Evolutionary conservation across 257 asterid genomes (phyloP).

Genomic region (Solanum lycopersicoides): DNA sequence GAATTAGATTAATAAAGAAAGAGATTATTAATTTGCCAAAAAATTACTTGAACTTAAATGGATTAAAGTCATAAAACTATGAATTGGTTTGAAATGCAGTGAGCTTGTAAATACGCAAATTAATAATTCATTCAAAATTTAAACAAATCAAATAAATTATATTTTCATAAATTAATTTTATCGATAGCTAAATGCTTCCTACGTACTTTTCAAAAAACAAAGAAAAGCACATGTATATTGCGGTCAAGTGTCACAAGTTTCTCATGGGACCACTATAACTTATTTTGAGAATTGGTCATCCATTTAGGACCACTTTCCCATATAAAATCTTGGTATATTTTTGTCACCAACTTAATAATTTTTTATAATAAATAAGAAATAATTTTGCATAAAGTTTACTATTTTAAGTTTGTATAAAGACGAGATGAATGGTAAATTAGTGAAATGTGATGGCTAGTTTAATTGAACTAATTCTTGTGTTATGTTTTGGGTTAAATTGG

Average conservation of each 20-base stretch:
- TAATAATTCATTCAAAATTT: neutral
- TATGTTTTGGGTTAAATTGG: neutral
- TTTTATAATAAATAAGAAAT: neutral
- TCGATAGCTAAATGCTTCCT: neutral
- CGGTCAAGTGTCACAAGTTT: neutral
- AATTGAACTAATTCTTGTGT: neutral
- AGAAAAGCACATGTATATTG: neutral
- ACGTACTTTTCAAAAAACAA: neutral
- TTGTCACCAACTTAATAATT: neutral
- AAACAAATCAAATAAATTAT: neutral
- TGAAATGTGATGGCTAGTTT: neutral
- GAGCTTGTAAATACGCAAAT: neutral
- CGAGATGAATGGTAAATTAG: neutral
- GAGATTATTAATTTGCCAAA: rapidly evolving
- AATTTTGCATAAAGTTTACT: neutral
- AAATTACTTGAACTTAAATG: neutral
- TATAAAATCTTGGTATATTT: neutral
- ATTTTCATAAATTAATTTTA: neutral
- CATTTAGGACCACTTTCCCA: neutral
- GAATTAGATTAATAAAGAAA: neutral
- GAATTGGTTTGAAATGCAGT: neutral
- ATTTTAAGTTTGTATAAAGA: neutral
- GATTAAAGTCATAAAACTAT: neutral
- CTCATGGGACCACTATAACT: neutral
- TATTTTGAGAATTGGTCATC: neutral